Conservation (phyloP, 2,329 filamentous ascomycete genomes). For the Beauveria sp. region DNA sequence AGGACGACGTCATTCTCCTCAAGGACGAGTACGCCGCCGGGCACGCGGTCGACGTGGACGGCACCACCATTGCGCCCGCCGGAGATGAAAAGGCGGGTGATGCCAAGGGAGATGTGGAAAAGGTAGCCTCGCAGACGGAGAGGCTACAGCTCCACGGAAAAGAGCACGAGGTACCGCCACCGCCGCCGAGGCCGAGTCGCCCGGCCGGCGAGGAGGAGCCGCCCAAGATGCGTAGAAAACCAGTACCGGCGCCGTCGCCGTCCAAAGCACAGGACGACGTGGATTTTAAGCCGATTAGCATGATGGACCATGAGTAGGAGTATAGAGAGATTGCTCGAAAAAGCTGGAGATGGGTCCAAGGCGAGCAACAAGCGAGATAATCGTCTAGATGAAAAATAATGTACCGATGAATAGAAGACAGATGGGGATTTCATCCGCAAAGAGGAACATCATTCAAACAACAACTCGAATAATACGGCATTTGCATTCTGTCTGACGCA, state of each 20-base stretch:
- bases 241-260: neutral
- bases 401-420: too few species aligned
- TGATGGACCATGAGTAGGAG: neutral
- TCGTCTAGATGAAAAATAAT: too few species aligned
- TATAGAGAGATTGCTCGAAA: neutral
- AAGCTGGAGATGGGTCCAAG: neutral
- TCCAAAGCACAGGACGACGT: neutral
- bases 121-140: neutral
- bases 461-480: too few species aligned
- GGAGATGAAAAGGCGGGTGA: neutral
- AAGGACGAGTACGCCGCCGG: constrained; percentile 29
- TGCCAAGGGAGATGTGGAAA: neutral
- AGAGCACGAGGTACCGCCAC: neutral
- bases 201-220: neutral
- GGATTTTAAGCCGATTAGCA: neutral
- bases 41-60: constrained; percentile 24
- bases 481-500: too few species aligned
- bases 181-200: constrained; percentile 1
- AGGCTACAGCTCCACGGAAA: neutral
- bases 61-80: constrained; percentile 11
- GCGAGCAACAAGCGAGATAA: too few species aligned
- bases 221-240: constrained; percentile 3
- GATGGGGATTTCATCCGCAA: too few species aligned
- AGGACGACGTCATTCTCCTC: constrained; percentile 42
- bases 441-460: too few species aligned